phyloP scores from a whole-genome alignment of 2,329 filamentous ascomycete genomes.

The Pestalotiopsis fici region DNA sequence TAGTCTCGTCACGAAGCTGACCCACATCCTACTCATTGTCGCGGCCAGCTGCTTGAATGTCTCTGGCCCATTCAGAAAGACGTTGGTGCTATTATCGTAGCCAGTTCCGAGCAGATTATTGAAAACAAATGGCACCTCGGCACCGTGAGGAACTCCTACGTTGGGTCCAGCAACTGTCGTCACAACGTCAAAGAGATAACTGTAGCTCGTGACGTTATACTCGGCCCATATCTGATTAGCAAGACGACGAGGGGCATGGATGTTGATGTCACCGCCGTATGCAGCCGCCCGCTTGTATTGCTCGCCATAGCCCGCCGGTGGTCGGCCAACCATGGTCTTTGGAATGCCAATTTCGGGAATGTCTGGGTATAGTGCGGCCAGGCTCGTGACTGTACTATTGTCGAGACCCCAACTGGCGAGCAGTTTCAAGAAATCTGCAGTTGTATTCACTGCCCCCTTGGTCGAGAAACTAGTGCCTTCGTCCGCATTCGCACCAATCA shows the following conservation, averaged over 20 bases:
- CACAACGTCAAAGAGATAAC: conserved; percentile 47
- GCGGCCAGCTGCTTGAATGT: conserved; percentile 42
- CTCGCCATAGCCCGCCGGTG: not conserved
- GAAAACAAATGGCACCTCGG: conserved; percentile 56
- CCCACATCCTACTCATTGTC: conserved; percentile 53
- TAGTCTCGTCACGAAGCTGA: conserved; percentile 45
- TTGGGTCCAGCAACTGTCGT: conserved; percentile 26
- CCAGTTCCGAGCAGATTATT: conserved; percentile 50
- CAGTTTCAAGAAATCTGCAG: conserved; percentile 44
- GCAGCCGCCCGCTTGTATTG: conserved; percentile 12
- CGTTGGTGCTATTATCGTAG: conserved; percentile 33
- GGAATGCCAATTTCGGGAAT: conserved; percentile 34
- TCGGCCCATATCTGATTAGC: conserved; percentile 53
- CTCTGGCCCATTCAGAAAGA: conserved; percentile 40
- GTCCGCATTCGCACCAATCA: conserved; percentile 33
- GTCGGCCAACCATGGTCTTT: conserved; percentile 34
- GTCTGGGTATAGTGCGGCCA: conserved; percentile 48
- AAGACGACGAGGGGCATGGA: conserved; percentile 56
- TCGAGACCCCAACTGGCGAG: not conserved
- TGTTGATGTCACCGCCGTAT: conserved; percentile 53
- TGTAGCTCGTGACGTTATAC: conserved; percentile 52
- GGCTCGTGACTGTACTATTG: conserved; percentile 33
- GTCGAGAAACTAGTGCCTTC: conserved; percentile 52
- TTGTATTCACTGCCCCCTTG: conserved; percentile 51
- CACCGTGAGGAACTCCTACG: conserved; percentile 37